Conservation (phyloP, 768 basidiomycete genomes). For the Ramaria rubella region DNA sequence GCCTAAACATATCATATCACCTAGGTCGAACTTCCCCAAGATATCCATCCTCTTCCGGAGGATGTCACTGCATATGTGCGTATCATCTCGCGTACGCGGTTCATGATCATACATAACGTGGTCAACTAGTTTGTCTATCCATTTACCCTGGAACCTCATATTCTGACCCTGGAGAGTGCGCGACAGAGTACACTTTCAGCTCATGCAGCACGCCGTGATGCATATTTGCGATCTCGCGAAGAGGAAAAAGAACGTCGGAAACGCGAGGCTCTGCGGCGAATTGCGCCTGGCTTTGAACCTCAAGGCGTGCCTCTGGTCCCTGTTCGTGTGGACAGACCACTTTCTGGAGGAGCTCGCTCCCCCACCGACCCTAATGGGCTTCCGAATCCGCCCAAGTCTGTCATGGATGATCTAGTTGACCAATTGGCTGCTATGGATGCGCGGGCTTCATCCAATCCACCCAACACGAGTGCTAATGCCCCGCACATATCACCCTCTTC, state of each 20-base stretch:
- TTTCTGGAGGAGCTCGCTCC: constrained; percentile 17
- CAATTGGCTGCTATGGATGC: constrained; percentile 66
- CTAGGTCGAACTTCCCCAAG: constrained; percentile 80
- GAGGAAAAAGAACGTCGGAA: constrained; percentile 68
- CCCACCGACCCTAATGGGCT: constrained; percentile 8
- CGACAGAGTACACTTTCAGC: constrained; percentile 61
- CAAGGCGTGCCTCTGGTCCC: constrained; percentile 53
- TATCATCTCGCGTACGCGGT: constrained; percentile 13
- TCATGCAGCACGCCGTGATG: constrained; percentile 60
- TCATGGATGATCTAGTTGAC: constrained; percentile 81
- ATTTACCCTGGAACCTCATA: constrained; percentile 85
- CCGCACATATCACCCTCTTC: neutral
- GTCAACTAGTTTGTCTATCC: constrained; percentile 84
- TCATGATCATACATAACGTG: neutral
- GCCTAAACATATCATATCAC: neutral
- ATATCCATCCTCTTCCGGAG: constrained; percentile 92
- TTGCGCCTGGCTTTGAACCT: constrained; percentile 84
- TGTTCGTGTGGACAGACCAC: constrained; percentile 26
- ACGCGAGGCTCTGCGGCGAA: constrained; percentile 61
- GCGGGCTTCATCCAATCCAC: constrained; percentile 5
- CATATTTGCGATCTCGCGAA: constrained; percentile 61
- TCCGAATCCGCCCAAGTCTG: constrained; percentile 36
- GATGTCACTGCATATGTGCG: constrained; percentile 83
- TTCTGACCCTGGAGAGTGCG: constrained; percentile 68
- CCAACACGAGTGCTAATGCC: neutral